These are phyloP conservation scores for Helotiales sp. DNA, from an alignment of 2,329 filamentous ascomycete species.

Conservation along the genomic window DNA sequence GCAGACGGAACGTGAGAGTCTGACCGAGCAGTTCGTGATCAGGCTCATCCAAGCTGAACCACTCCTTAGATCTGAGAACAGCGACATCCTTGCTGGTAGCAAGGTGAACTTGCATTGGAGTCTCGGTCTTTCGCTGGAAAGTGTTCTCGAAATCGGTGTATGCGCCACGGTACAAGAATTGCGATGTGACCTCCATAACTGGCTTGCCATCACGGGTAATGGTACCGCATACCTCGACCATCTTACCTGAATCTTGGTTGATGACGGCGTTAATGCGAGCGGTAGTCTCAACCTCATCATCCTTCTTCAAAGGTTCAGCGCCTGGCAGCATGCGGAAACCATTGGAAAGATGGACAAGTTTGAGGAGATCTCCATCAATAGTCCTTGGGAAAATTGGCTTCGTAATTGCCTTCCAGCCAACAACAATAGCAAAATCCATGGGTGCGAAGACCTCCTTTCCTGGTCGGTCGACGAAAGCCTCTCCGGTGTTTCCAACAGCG, in stretches of 20 bases:
- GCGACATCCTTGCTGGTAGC: slow-evolving; percentile 88
- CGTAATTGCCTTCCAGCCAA: slow-evolving; percentile 98
- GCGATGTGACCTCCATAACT: slow-evolving; percentile 98
- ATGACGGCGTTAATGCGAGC: slow-evolving; percentile 97
- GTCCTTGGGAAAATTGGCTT: slow-evolving; percentile 98
- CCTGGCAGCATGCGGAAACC: slow-evolving; percentile 98
- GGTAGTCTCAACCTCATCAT: slow-evolving; percentile 87
- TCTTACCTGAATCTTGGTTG: slow-evolving; percentile 97
- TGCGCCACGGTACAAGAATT: slow-evolving; percentile 92
- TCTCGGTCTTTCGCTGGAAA: slow-evolving; percentile 96
- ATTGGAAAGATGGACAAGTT: slow-evolving; percentile 95
- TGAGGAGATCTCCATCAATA: slow-evolving; percentile 94
- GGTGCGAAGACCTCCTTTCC: slow-evolving; percentile 93
- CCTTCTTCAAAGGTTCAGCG: slow-evolving; percentile 92
- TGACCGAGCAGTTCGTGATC: slow-evolving; percentile 88
- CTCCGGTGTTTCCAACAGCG: slow-evolving; percentile 94
- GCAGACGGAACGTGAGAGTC: slow-evolving; percentile 92
- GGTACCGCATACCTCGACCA: slow-evolving; percentile 99
- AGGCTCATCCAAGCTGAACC: slow-evolving; percentile 86
- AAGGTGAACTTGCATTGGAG: slow-evolving; percentile 89
- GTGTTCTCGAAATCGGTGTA: slow-evolving; percentile 98
- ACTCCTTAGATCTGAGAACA: slow-evolving; percentile 93
- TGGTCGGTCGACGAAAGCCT: slow-evolving; percentile 93
- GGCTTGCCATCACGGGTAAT: slow-evolving; percentile 80
- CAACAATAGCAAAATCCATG: slow-evolving; percentile 99